These are phyloP conservation scores for Neurospora hispaniola DNA, from an alignment of 495 filamentous ascomycete species.

Conservation along the genomic window DNA sequence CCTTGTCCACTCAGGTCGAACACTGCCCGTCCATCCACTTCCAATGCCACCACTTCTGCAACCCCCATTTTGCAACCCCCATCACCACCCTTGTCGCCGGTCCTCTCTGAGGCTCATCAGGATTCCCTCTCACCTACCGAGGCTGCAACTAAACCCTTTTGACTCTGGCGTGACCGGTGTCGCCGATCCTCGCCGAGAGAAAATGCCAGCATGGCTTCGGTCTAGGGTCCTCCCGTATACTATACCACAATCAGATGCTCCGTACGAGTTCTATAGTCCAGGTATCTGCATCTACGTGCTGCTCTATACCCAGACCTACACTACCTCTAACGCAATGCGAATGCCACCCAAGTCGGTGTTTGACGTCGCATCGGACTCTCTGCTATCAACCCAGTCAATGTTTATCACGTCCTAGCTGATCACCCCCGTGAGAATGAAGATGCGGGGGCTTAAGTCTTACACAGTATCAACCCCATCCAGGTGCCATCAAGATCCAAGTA, in stretches of 20 bases:
- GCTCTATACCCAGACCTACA: neutral
- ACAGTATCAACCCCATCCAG: neutral
- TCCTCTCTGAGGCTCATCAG: neutral
- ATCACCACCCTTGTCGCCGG: neutral
- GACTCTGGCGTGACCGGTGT: neutral
- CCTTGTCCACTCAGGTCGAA: neutral
- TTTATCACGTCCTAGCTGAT: neutral
- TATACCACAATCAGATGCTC: neutral
- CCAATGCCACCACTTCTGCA: neutral
- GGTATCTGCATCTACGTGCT: neutral
- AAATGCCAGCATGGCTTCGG: neutral
- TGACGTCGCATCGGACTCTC: neutral
- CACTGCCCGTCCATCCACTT: neutral
- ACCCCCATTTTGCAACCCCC: neutral
- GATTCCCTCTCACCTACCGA: neutral
- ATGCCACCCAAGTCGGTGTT: neutral
- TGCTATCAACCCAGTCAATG: neutral
- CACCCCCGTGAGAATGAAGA: neutral
- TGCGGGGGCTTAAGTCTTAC: neutral
- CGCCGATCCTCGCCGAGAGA: neutral
- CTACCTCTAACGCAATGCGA: neutral
- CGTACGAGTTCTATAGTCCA: neutral
- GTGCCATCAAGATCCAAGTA: neutral
- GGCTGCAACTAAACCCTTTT: neutral
- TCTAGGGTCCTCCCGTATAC: neutral